Evolutionary conservation across 2,329 filamentous ascomycete genomes (phyloP), one percentile per base, ranked within the genome.

Genomic region (Aspergillus thermomutatus): DNA sequence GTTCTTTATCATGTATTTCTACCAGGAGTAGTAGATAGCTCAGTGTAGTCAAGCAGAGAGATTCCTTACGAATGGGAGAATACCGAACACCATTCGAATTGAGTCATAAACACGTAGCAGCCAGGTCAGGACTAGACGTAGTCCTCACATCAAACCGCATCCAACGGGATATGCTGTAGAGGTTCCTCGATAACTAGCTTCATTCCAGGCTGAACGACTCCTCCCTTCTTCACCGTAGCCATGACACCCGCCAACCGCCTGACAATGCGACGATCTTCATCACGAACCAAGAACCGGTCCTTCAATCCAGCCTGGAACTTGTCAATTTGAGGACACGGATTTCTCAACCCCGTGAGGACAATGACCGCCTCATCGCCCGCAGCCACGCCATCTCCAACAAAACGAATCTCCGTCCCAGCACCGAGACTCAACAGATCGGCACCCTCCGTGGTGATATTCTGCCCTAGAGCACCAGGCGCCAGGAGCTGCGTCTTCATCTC

Each of bases 171-270:
- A 45, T 45, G 19, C 11, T 19, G n/a, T 10, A 11, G 11, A 45
- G 41, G 41, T 5, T 45, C 10, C 10, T 19, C 41, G 6, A 45
- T 45, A 10, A 19, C 10, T 7, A 45, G 41, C 4, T 47, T 31
- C 61, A 61, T 61, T 1, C 57, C 59, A 7, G 55, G 50, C 23
- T 10, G 50, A 4, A 63, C 48, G 5, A 53, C 53, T 10, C 61
- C 61, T 3, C 55, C 61, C 21, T 40, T 23, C 37, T 55, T 54
- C 3, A 63, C 61, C 19, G 54, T 58, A 11, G 43, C 50, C 59
- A 61, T 61, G 27, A 63, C 61, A 6, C 61, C 61, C 14, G 59
- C 59, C 28, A 49, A 27, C 8, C 57, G 53, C 21, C 47, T 43
- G 10, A 54, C 37, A 23, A 61, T 54, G 23, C 37, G 34, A 6